Evolutionary conservation across 371 early-diverging fungal species (phyloP).

Genomic region (Mucor indicus): DNA sequence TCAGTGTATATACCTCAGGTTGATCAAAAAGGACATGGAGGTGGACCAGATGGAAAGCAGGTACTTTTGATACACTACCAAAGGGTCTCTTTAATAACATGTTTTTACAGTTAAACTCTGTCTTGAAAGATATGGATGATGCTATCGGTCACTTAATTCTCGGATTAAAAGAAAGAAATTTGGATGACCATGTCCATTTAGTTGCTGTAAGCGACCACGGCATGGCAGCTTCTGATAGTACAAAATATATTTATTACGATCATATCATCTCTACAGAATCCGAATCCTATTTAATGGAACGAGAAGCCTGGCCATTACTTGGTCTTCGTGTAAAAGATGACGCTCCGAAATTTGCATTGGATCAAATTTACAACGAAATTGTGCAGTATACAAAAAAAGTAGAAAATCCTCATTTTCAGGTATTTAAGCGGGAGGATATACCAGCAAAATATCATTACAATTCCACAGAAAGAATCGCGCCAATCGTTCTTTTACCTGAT

Average conservation of each 20-base stretch:
- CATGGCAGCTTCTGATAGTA: constrained; percentile 64
- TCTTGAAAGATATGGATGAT: constrained; percentile 63
- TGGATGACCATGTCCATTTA: constrained; percentile 68
- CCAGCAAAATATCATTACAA: constrained; percentile 65
- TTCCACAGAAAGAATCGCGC: constrained; percentile 62
- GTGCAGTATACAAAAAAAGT: constrained; percentile 28
- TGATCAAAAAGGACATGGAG: constrained; percentile 76
- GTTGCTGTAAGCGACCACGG: constrained; percentile 90
- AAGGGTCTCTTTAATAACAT: background rate
- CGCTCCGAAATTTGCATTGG: constrained; percentile 24
- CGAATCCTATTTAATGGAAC: constrained; percentile 16
- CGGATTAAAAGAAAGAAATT: constrained; percentile 51
- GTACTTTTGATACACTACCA: constrained; percentile 11
- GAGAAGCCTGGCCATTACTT: constrained; percentile 36
- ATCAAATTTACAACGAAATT: constrained; percentile 35
- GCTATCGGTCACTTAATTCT: constrained; percentile 60
- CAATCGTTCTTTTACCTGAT: constrained; percentile 70
- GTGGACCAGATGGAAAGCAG: constrained; percentile 66
- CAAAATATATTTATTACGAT: constrained; percentile 69
- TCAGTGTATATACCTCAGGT: constrained; percentile 79
- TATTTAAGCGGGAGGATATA: constrained; percentile 59
- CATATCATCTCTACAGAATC: constrained; percentile 44
- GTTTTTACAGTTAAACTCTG: constrained; percentile 50
- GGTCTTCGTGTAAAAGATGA: constrained; percentile 50
- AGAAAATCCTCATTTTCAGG: constrained; percentile 49